Evolutionary conservation across 2,329 filamentous ascomycete genomes (phyloP), one percentile per base, ranked within the genome.

Genomic region (Blumeria graminis): DNA sequence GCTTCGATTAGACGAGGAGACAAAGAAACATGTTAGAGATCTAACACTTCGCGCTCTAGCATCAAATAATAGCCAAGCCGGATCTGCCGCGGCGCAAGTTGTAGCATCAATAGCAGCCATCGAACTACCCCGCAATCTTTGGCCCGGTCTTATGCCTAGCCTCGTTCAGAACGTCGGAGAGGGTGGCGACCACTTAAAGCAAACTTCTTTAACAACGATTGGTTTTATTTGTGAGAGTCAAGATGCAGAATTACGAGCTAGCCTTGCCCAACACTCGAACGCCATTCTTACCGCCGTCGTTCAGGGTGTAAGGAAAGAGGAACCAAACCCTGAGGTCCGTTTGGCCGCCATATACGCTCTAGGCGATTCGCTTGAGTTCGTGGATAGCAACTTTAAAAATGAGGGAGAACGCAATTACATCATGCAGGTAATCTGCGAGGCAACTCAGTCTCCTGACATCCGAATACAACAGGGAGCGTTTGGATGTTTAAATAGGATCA

Each of bases 321-420:
- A 98, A 75, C 71, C 84, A 56, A 96, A 94, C 73, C 70, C 73
- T 63, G 90, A 98, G 67, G 89, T 98, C 59, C 86, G 92, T 62
- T 78, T 88, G 63, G 87, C 92, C 55, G 92, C 92, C 66, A 92
- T 98, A 67, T 86, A 86, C 54, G 92, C 92, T 50, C 82, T 98
- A 48, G 86, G 89, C 64, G 92, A 98, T 71, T 95, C 90, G 41
- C 82, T 96, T 58, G 92, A 98, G 70, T 98, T 98, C 66, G 90
- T 98, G 58, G 81, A 88, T 62, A 93, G 87, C 72, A 98, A 98
- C 74, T 98, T 98, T 71, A 93, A 95, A 71, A 92, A 96, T 66
- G 92, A 98, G 71, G 92, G 90, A 65, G 92, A 98, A 76, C 83
- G 92, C 63, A 98, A 98, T 74, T 98, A 96, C 75, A 98, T 98